Conservation (phyloP, 2,329 filamentous ascomycete species). For the Exophiala aquamarina region DNA sequence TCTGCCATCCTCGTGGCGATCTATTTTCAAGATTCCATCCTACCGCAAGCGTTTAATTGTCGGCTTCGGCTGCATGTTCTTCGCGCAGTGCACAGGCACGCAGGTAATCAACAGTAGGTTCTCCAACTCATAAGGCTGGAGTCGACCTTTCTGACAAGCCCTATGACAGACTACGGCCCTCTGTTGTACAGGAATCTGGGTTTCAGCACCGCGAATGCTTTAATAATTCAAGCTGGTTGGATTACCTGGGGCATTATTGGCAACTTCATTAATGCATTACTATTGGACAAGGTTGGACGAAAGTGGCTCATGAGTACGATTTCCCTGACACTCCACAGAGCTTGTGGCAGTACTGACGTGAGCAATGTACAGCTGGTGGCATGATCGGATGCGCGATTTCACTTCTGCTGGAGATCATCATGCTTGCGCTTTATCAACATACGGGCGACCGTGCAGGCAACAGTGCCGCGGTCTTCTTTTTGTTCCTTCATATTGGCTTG, state of each 20-base stretch:
- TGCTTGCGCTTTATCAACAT: neutral
- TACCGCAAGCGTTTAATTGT: constrained; percentile 30
- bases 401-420: constrained; percentile 1
- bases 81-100: constrained; percentile 34
- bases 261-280: constrained; percentile 29
- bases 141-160: constrained; percentile 13
- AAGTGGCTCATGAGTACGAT: constrained; percentile 17
- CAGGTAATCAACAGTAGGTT: constrained; percentile 31
- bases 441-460: neutral
- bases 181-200: constrained; percentile 31
- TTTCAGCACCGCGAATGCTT: constrained; percentile 29
- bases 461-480: constrained; percentile 9
- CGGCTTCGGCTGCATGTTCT: constrained; percentile 30
- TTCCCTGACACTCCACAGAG: no score
- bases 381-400: neutral
- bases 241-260: constrained; percentile 28
- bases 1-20: constrained; percentile 28
- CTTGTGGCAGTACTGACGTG: constrained; percentile 11
- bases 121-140: neutral
- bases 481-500: constrained; percentile 11
- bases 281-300: constrained; percentile 29
- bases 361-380: neutral
- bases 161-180: constrained; percentile 6
- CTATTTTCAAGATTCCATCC: constrained; percentile 30
- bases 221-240: constrained; percentile 30